These are phyloP conservation scores for Metschnikowia colocasiae DNA, from an alignment of 805 yeast species.

Conservation along the genomic window DNA sequence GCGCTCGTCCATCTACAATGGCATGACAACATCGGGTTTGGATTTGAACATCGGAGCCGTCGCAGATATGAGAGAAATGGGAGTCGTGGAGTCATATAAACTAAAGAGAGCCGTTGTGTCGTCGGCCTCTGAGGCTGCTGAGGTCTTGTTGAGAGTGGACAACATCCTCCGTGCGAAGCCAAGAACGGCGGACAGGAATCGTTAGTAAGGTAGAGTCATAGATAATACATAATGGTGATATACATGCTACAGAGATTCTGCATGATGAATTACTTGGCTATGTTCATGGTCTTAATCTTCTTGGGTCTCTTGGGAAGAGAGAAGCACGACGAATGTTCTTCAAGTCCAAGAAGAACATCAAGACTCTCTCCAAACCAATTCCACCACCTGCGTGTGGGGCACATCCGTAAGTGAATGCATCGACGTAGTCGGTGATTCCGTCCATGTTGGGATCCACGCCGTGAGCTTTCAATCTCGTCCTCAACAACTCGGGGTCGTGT, in stretches of 20 bases:
- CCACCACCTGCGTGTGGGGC: slow-evolving; percentile 99
- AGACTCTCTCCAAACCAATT: slow-evolving; percentile 97
- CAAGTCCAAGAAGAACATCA: slow-evolving; percentile 95
- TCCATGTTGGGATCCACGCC: slow-evolving; percentile 77
- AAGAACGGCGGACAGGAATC: slow-evolving; percentile 87
- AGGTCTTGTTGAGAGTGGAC: slow-evolving; percentile 91
- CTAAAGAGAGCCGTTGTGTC: slow-evolving; percentile 91
- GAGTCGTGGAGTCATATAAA: slow-evolving; percentile 89
- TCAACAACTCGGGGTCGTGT: slow-evolving; percentile 84
- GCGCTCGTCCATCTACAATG: slow-evolving; percentile 87
- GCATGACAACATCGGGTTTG: slow-evolving; percentile 87
- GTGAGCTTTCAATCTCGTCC: slow-evolving; percentile 76
- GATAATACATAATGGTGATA: slow-evolving; percentile 5
- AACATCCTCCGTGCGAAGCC: slow-evolving; percentile 97
- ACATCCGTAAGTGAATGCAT: slow-evolving; percentile 92
- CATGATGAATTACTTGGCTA: neutral
- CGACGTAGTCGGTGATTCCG: slow-evolving; percentile 87
- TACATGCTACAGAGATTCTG: neutral
- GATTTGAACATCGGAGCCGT: slow-evolving; percentile 80
- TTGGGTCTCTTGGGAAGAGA: slow-evolving; percentile 98
- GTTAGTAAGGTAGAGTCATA: slow-evolving; percentile 17
- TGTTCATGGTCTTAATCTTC: slow-evolving; percentile 75
- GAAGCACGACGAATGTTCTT: slow-evolving; percentile 99
- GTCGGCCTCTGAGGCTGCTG: slow-evolving; percentile 97
- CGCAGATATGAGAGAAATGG: slow-evolving; percentile 92